Base-by-base conservation (phyloP, 495 filamentous ascomycete genomes). In the Xylaria cubensis region DNA sequence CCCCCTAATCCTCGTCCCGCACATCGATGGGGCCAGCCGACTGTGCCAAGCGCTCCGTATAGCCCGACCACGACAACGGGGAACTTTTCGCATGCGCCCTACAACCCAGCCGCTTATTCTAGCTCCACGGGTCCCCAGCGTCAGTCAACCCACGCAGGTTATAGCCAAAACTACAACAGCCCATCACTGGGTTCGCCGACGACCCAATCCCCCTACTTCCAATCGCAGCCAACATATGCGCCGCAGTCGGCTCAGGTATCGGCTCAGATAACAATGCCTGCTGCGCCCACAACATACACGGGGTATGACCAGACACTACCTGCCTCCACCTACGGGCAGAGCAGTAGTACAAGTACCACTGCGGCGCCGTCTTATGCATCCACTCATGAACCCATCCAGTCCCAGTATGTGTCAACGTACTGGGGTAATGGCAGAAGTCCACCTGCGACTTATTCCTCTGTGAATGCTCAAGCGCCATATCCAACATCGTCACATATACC, bases 41-140 rank as follows among this genome's bases (percentile, higher is more conserved):
- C 61, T 72, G 26, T 72, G 29, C 15, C 67, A 21, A 69, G 67
- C 70, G 55, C 78, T 71, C 72, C 76, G 17, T 77, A 78, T 42
- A 78, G 76, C 66, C 76, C 76, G 66, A 74, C 72, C 13, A 34
- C 72, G 58, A 51, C 78, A 61, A 59, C 68, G n/a, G 74, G 72
- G 39, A 77, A 48, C 34, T 75, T 77, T 53, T 44, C 76, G 39
- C 85, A 82, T 65, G 80, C 80, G 64, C 82, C 85, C 8, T 87
- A 87, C 72, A 86, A 86, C 72, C 85, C 85, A 1, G 85, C 85
- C 32, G 84, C 84, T 26, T 87, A 86, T 78, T 84, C 85, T 51
- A 79, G 77, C 51, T 64, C 74, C 1, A 65, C 78, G 24, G 69
- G 78, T 36, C 82, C 84, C n/a, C 84, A 86, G 63, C 79, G 85